A percentile compares a stretch with the other conserved stretches of the same genome.
Evolutionary conservation across 306 rosid species (phyloP).

Genomic region (Hippophae tibetana): DNA sequence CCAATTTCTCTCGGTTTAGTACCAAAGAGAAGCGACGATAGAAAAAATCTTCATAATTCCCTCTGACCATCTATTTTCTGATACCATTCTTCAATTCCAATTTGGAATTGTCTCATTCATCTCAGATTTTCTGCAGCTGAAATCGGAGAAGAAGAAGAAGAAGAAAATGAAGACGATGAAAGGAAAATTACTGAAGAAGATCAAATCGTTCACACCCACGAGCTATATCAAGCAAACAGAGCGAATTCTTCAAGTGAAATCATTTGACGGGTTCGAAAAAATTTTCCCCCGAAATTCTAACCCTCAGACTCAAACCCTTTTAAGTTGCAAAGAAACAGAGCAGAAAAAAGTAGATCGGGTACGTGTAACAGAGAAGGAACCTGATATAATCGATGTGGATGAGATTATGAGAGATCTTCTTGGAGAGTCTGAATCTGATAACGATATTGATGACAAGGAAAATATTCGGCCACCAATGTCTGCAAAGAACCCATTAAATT

Average conservation of each 20-base stretch:
- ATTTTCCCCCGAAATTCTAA: constrained; percentile 24
- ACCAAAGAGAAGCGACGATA: constrained; percentile 2
- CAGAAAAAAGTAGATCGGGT: constrained; percentile 17
- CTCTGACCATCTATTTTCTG: not conserved
- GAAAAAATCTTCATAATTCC: not conserved
- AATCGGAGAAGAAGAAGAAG: not conserved
- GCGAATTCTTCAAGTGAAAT: constrained; percentile 54
- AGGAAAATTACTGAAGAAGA: constrained; percentile 66
- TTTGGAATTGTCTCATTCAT: constrained; percentile 6
- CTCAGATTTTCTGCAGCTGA: constrained; percentile 3
- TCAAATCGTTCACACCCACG: constrained; percentile 59
- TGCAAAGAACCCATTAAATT: constrained; percentile 5
- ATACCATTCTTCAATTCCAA: not conserved
- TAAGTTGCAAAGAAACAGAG: constrained; percentile 30
- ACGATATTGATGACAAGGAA: constrained; percentile 52
- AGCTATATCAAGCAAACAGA: constrained; percentile 44
- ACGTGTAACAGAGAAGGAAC: constrained; percentile 16
- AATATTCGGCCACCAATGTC: constrained; percentile 33
- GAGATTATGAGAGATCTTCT: constrained; percentile 50
- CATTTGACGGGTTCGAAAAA: constrained; percentile 46
- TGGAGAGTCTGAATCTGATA: constrained; percentile 26
- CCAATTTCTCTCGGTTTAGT: not conserved
- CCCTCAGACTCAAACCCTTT: constrained; percentile 13
- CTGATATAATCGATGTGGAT: constrained; percentile 32
- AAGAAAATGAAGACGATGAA: constrained; percentile 53